These are phyloP conservation scores for Penstemon newberryi DNA, from an alignment of 257 asterid genomes.

Conservation along the genomic window DNA sequence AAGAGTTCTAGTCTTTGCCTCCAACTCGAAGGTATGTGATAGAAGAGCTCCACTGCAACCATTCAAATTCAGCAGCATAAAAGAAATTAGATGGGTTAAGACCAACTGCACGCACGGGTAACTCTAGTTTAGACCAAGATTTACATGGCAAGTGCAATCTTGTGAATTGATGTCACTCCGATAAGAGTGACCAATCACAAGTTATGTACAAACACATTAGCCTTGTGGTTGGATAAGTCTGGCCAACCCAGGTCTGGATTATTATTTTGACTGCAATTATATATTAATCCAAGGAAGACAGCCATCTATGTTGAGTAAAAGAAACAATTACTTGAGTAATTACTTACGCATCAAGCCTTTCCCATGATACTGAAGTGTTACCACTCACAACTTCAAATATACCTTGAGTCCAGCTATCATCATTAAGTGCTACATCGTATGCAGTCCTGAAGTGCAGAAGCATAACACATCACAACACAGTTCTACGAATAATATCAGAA, in stretches of 20 bases:
- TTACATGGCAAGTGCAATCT: no score
- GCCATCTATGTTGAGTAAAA: neutral
- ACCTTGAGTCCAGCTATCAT: constrained; percentile 74
- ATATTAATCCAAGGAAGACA: neutral
- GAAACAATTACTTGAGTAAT: neutral
- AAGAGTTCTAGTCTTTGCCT: constrained; percentile 58
- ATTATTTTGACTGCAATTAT: neutral
- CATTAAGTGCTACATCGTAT: constrained; percentile 77
- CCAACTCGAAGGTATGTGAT: constrained; percentile 84
- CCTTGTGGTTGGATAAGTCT: no score
- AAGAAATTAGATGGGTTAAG: constrained; percentile 8
- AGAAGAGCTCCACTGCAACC: constrained; percentile 60
- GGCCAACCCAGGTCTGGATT: no score
- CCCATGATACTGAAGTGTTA: constrained; percentile 90
- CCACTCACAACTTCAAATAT: constrained; percentile 63
- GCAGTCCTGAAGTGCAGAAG: constrained; percentile 66
- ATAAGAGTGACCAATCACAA: no score
- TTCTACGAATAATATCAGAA: neutral
- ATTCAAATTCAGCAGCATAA: constrained; percentile 26
- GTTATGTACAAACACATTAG: no score
- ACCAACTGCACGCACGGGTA: neutral
- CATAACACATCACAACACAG: constrained; percentile 19
- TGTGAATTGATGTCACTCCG: no score
- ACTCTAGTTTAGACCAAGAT: no score
- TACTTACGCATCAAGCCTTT: constrained; percentile 90